Percentiles rank a stretch among this genome's conserved stretches.
phyloP scores from a whole-genome alignment of 1,139 yeast genomes.

The Taiozyma onychis region DNA sequence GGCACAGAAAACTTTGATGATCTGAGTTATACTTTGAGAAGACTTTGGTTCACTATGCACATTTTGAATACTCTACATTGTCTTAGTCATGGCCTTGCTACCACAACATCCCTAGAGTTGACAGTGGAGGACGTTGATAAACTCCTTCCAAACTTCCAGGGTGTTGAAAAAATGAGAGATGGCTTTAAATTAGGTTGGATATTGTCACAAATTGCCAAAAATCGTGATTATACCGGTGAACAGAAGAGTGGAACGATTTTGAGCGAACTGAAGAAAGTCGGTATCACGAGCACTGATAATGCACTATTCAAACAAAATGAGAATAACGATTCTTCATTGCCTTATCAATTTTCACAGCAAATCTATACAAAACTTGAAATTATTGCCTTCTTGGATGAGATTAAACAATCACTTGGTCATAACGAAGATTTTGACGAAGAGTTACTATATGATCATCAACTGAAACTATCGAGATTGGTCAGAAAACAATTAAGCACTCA shows the following conservation, averaged over 20 bases:
- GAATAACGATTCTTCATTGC: not conserved
- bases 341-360: not conserved
- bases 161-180: conserved; percentile 17
- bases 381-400: conserved; percentile 29
- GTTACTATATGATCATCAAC: conserved; percentile 39
- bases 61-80: conserved; percentile 52
- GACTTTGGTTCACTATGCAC: conserved; percentile 43
- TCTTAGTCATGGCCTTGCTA: conserved; percentile 53
- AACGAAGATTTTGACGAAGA: conserved; percentile 29
- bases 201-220: conserved; percentile 11
- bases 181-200: conserved; percentile 22
- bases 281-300: not conserved
- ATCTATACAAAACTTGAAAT: conserved; percentile 30
- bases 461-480: conserved; percentile 40
- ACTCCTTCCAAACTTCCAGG: conserved; percentile 19
- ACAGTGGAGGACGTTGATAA: conserved; percentile 19
- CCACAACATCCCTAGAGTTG: conserved; percentile 27
- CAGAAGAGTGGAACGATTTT: not conserved
- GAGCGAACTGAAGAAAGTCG: not conserved
- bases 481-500: conserved; percentile 14
- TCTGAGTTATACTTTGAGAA: conserved; percentile 39
- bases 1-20: conserved; percentile 30
- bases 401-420: conserved; percentile 4
- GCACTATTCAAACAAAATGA: not conserved
- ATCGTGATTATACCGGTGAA: conserved; percentile 2